Evolutionary conservation across 805 yeast species (phyloP).

Genomic region (Saccharomycopsis sp.): DNA sequence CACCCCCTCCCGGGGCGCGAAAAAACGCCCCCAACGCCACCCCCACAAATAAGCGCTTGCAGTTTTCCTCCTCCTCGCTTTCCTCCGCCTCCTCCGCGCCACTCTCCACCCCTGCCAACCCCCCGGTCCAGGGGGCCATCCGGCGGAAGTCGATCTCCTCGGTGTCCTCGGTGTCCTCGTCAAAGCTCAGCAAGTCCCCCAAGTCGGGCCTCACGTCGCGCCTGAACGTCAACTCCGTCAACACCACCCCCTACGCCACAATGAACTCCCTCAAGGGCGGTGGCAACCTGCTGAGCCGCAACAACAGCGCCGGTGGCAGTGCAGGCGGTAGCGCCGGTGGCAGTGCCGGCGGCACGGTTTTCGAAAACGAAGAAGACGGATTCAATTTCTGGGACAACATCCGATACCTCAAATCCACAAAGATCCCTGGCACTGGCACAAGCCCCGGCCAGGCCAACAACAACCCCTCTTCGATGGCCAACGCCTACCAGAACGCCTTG

Average conservation of each 20-base stretch:
- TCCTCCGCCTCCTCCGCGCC: neutral
- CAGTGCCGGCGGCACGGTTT: neutral
- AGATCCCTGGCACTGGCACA: neutral
- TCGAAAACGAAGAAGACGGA: constrained; percentile 12
- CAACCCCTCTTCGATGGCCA: neutral
- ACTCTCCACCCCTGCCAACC: neutral
- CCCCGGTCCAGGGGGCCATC: neutral
- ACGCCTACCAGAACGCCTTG: neutral
- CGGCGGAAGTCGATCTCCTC: constrained; percentile 12
- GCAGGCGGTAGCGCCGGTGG: constrained; percentile 1
- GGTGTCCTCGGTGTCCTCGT: constrained; percentile 8
- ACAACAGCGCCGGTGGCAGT: neutral
- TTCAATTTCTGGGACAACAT: constrained; percentile 19
- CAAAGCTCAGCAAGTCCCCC: constrained; percentile 16
- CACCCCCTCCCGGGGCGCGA: too few species aligned
- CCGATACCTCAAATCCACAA: neutral
- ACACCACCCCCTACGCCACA: constrained; percentile 11
- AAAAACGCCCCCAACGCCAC: too few species aligned
- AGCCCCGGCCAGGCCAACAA: neutral
- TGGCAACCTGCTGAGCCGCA: too few species aligned
- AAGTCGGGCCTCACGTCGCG: constrained; percentile 7
- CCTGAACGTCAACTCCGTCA: constrained; percentile 7
- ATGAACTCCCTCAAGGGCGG: neutral
- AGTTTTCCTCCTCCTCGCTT: neutral
- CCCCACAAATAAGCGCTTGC: neutral